Percentiles rank a stretch among this genome's conserved stretches.
phyloP scores from a whole-genome alignment of 371 early-diverging fungal genomes.

The Massospora cicadina region DNA sequence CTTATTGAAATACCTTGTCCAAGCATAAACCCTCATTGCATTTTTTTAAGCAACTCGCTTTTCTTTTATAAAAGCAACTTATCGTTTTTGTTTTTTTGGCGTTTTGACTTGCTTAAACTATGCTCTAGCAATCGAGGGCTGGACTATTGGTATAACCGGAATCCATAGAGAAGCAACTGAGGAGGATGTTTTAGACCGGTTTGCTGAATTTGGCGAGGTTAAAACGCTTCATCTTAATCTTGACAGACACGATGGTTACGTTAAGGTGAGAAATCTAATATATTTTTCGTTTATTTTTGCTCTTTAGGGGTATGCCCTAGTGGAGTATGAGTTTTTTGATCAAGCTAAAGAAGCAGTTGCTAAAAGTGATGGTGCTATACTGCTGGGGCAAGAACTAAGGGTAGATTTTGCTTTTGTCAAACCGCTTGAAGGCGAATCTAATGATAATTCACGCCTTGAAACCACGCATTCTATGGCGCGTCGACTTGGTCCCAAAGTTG shows the following conservation, averaged over 20 bases:
- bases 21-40: not conserved
- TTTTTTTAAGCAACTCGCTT: not conserved
- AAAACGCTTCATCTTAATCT: slow-evolving; percentile 80
- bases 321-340: slow-evolving; percentile 67
- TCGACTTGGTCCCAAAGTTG: not conserved
- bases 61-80: not conserved
- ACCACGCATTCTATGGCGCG: not conserved
- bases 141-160: slow-evolving; percentile 78
- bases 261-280: slow-evolving; percentile 49
- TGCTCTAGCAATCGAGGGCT: slow-evolving; percentile 71
- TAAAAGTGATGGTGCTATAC: slow-evolving; percentile 40
- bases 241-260: slow-evolving; percentile 86
- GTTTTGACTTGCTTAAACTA: not conserved
- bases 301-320: slow-evolving; percentile 74
- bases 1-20: not conserved
- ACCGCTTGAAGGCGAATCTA: slow-evolving; percentile 11
- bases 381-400: slow-evolving; percentile 48
- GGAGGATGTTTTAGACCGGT: slow-evolving; percentile 72
- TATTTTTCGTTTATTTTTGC: not conserved
- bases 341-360: slow-evolving; percentile 72
- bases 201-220: slow-evolving; percentile 75
- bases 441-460: not conserved
- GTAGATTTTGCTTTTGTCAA: slow-evolving; percentile 74
- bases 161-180: slow-evolving; percentile 90
- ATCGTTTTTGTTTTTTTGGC: not conserved